Conservation (phyloP, 768 basidiomycete species). For the Pleurotus ostreatus region DNA sequence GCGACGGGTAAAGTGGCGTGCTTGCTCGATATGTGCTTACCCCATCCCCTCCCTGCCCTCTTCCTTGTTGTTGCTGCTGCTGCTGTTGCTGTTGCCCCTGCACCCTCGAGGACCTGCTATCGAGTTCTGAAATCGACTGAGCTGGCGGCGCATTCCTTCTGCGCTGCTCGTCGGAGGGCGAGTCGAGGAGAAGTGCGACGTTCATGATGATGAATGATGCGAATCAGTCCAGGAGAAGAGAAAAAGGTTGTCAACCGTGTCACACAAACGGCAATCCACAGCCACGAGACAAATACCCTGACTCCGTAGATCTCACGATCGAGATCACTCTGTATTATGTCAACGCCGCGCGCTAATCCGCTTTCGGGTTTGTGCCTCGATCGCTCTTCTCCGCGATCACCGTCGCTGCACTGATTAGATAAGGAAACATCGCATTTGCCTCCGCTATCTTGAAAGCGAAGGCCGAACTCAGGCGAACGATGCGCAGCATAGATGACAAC, state of each 20-base stretch:
- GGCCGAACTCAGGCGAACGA: no score
- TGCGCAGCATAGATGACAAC: not conserved
- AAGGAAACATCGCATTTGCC: not conserved
- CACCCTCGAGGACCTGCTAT: slow-evolving; percentile 17
- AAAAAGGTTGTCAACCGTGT: not conserved
- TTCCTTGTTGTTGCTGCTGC: slow-evolving; percentile 11
- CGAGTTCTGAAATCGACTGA: not conserved
- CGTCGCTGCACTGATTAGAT: not conserved
- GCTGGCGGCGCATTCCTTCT: not conserved
- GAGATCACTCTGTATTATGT: slow-evolving; percentile 9
- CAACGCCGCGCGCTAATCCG: slow-evolving; percentile 3
- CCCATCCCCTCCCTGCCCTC: not conserved
- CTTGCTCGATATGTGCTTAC: slow-evolving; percentile 12
- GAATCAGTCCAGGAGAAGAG: slow-evolving; percentile 1
- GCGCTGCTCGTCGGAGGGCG: slow-evolving; percentile 51
- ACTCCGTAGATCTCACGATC: slow-evolving; percentile 7
- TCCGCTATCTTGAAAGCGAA: not conserved
- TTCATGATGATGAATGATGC: slow-evolving; percentile 26
- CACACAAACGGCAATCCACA: slow-evolving; percentile 9
- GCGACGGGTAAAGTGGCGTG: slow-evolving; percentile 13
- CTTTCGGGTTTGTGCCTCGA: slow-evolving; percentile 8
- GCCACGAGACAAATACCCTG: slow-evolving; percentile 2
- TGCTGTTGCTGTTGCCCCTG: slow-evolving; percentile 26
- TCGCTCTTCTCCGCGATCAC: slow-evolving; percentile 7
- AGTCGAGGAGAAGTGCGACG: slow-evolving; percentile 66